phyloP scores from a whole-genome alignment of 495 filamentous ascomycete species.

The Aspergillus incahuasiensis region DNA sequence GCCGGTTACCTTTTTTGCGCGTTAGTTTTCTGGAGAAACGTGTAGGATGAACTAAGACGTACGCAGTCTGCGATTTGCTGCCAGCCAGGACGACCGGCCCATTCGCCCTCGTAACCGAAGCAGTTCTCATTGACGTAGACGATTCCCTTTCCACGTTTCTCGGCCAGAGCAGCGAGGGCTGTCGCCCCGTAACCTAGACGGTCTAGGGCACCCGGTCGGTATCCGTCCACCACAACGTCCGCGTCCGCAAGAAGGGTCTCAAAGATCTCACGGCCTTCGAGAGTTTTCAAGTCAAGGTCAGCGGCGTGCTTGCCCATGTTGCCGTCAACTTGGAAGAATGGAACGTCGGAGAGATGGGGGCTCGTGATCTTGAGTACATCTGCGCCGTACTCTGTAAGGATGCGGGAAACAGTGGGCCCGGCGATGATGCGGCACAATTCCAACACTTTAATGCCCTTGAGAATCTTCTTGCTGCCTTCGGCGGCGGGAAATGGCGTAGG shows the following conservation, averaged over 20 bases:
- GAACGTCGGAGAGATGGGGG: slow-evolving; percentile 63
- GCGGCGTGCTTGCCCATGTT: slow-evolving; percentile 65
- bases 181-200: slow-evolving; percentile 58
- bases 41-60: too few species aligned
- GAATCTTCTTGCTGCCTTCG: slow-evolving; percentile 27
- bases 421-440: slow-evolving; percentile 63
- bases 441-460: slow-evolving; percentile 48
- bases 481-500: slow-evolving; percentile 49
- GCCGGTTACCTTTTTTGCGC: slow-evolving; percentile 47
- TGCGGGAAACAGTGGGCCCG: slow-evolving; percentile 60
- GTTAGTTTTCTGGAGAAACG: slow-evolving; percentile 35
- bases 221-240: slow-evolving; percentile 62
- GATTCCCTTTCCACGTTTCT: slow-evolving; percentile 53
- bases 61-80: slow-evolving; percentile 54
- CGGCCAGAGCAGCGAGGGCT: slow-evolving; percentile 47
- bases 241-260: slow-evolving; percentile 54
- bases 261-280: slow-evolving; percentile 51
- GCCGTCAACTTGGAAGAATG: slow-evolving; percentile 76
- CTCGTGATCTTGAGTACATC: slow-evolving; percentile 67
- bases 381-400: slow-evolving; percentile 63
- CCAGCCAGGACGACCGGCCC: slow-evolving; percentile 48
- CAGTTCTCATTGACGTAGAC: slow-evolving; percentile 72
- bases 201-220: slow-evolving; percentile 62
- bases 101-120: slow-evolving; percentile 55
- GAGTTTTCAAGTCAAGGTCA: slow-evolving; percentile 55